These are phyloP conservation scores for Paraconiothyrium brasiliense DNA, from an alignment of 2,329 filamentous ascomycete genomes.

Conservation along the genomic window DNA sequence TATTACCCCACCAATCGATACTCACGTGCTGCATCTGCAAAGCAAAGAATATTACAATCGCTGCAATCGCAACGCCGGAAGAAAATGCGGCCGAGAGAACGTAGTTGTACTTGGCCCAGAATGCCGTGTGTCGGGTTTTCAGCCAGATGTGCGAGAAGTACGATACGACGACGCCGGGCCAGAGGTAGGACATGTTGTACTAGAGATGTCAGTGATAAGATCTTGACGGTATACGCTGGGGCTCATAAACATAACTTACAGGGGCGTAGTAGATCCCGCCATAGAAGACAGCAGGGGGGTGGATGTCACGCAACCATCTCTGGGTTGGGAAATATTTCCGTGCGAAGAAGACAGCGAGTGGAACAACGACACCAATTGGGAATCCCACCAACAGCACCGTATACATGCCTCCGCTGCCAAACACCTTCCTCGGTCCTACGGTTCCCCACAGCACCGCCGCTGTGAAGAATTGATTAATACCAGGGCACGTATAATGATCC, in stretches of 20 bases:
- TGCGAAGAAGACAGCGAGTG: conserved; percentile 56
- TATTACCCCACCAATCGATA: conserved; percentile 51
- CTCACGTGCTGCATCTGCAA: conserved; percentile 57
- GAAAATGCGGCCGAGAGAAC: conserved; percentile 63
- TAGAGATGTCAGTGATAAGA: neutral
- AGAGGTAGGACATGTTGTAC: conserved; percentile 62
- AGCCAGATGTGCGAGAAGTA: conserved; percentile 48
- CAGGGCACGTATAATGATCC: conserved; percentile 58
- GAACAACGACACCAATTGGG: conserved; percentile 59
- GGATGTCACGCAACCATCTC: conserved; percentile 40
- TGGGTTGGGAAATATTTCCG: conserved; percentile 54
- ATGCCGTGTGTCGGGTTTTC: conserved; percentile 55
- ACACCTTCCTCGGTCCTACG: conserved; percentile 62
- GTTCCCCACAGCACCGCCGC: conserved; percentile 66
- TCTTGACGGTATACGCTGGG: too few species aligned
- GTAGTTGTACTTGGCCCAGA: conserved; percentile 67
- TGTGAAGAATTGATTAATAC: conserved; percentile 66
- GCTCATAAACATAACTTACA: conserved; percentile 3
- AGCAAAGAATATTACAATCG: conserved; percentile 64
- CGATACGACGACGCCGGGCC: conserved; percentile 57
- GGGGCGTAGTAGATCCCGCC: conserved; percentile 20
- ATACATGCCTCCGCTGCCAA: conserved; percentile 61
- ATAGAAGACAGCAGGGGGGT: conserved; percentile 20
- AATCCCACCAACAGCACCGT: conserved; percentile 61
- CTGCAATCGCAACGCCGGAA: conserved; percentile 61